phyloP scores from a whole-genome alignment of 345 rosid species.

The Pseudoturritis turrita region DNA sequence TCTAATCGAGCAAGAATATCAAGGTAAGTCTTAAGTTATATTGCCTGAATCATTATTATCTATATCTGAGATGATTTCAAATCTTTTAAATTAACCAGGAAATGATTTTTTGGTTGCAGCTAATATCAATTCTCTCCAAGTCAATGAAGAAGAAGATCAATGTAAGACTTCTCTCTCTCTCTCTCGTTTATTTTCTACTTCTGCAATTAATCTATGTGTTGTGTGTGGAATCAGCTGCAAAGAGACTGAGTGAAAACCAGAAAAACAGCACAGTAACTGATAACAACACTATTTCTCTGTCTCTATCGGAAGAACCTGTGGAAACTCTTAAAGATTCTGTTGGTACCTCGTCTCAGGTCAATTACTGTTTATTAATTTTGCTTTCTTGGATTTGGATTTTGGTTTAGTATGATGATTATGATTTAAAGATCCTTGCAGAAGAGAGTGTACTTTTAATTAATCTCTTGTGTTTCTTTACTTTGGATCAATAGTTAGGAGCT shows the following conservation, averaged over 20 bases:
- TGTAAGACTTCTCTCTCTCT: slow-evolving; percentile 8
- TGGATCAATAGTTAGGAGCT: slow-evolving; percentile 27
- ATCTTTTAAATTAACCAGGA: neutral
- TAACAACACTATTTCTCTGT: slow-evolving; percentile 29
- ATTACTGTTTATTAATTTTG: neutral
- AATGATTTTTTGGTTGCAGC: slow-evolving; percentile 2
- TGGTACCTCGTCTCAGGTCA: slow-evolving; percentile 22
- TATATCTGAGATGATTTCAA: neutral
- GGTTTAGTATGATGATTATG: neutral
- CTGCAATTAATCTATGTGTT: neutral
- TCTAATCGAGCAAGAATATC: slow-evolving; percentile 16
- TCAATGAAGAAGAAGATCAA: slow-evolving; percentile 12
- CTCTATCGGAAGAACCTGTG: slow-evolving; percentile 19
- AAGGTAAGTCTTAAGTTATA: slow-evolving; percentile 1
- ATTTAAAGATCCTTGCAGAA: neutral
- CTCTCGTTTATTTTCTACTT: neutral
- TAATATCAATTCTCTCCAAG: slow-evolving; percentile 30
- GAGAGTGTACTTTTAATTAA: neutral
- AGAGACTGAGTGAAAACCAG: neutral
- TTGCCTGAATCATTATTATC: neutral
- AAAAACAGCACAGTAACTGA: slow-evolving; percentile 25
- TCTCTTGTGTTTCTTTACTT: neutral
- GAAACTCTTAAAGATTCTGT: slow-evolving; percentile 10
- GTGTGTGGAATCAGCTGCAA: slow-evolving; percentile 22
- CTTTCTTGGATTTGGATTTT: neutral